phyloP scores from a whole-genome alignment of 805 yeast species.

The Lipomyces chichibuensis region DNA sequence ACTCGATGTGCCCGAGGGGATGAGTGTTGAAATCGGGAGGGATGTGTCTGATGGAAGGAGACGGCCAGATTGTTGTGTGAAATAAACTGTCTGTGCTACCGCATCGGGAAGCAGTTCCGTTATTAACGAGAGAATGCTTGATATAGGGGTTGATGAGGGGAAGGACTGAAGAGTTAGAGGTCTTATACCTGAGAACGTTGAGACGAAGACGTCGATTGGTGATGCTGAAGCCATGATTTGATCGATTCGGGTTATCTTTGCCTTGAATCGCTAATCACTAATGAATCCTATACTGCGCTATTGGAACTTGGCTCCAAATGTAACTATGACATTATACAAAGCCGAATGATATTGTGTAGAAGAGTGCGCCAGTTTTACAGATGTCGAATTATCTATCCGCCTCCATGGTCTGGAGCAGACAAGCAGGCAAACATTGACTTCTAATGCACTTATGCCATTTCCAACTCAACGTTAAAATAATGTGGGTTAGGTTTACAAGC shows the following conservation, averaged over 20 bases:
- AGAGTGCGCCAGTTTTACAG: no score
- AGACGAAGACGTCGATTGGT: slow-evolving; percentile 9
- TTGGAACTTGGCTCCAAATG: no score
- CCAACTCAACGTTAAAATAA: no score
- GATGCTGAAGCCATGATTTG: background rate
- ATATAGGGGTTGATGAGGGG: slow-evolving; percentile 1
- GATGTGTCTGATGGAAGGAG: slow-evolving; percentile 6
- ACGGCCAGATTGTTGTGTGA: slow-evolving; percentile 17
- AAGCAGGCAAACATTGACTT: no score
- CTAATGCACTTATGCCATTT: no score
- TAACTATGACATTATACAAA: no score
- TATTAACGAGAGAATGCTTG: background rate
- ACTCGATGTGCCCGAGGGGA: background rate
- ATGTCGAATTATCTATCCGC: no score
- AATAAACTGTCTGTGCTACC: slow-evolving; percentile 11
- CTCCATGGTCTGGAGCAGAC: no score
- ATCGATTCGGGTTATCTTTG: background rate
- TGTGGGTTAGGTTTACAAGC: no score
- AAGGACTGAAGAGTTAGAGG: background rate
- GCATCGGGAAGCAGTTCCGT: slow-evolving; percentile 5
- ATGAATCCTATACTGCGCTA: background rate
- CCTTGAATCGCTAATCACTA: background rate
- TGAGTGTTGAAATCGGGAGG: background rate
- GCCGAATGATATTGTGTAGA: no score
- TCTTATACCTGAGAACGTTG: slow-evolving; percentile 10